phyloP scores from a whole-genome alignment of 2,329 filamentous ascomycete species.

The Calycina herbarum region DNA sequence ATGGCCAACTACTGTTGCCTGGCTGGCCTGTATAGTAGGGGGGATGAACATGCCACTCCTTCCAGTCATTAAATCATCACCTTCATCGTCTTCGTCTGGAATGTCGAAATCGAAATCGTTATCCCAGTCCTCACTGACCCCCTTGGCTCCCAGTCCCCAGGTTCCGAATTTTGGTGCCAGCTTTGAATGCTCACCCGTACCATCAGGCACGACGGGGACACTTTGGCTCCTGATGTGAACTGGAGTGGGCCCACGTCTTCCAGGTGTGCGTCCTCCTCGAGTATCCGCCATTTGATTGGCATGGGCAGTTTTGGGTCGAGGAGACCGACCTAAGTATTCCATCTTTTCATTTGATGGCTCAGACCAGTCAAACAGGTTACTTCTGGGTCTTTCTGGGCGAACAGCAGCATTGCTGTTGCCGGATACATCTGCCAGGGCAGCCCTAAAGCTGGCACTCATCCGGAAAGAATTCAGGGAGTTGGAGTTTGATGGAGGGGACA shows the following conservation, averaged over 20 bases:
- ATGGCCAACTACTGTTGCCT: conserved; percentile 79
- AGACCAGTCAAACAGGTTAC: conserved; percentile 78
- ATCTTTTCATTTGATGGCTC: conserved; percentile 65
- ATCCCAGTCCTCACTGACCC: conserved; percentile 83
- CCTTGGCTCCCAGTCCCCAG: conserved; percentile 78
- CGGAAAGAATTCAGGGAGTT: conserved; percentile 49
- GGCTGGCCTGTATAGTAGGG: conserved; percentile 75
- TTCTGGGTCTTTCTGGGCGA: conserved; percentile 54
- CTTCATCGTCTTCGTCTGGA: conserved; percentile 38
- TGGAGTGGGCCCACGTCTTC: conserved; percentile 66
- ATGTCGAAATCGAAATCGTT: conserved; percentile 76
- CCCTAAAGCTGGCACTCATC: conserved; percentile 54
- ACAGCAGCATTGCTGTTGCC: conserved; percentile 37
- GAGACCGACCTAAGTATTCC: conserved; percentile 57
- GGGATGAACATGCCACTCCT: conserved; percentile 67
- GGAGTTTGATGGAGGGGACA: conserved; percentile 58
- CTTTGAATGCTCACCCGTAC: conserved; percentile 48
- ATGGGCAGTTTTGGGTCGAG: conserved; percentile 72
- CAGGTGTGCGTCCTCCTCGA: conserved; percentile 67
- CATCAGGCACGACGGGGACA: conserved; percentile 71
- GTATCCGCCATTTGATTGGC: conserved; percentile 71
- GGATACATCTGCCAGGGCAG: conserved; percentile 54
- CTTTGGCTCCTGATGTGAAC: conserved; percentile 76
- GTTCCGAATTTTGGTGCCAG: conserved; percentile 73
- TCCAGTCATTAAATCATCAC: conserved; percentile 42